phyloP scores from a whole-genome alignment of 2,329 filamentous ascomycete species.

The Penicillium sp. region DNA sequence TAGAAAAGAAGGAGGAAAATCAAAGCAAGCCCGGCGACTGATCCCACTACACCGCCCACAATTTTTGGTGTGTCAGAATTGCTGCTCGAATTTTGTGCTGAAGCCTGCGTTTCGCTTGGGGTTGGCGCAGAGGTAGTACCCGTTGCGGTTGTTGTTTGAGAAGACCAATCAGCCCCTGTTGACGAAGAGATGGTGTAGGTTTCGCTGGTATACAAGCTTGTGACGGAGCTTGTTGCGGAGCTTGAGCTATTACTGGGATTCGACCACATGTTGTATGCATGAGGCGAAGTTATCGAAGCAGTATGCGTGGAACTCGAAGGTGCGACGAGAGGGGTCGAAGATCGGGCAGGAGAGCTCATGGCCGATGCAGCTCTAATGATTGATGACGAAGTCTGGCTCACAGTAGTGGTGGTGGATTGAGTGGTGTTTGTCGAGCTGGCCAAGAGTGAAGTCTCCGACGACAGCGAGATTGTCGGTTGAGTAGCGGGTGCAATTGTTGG shows the following conservation, averaged over 20 bases:
- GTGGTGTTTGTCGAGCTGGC: background rate
- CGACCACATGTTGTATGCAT: background rate
- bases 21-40: conserved; percentile 59
- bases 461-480: background rate
- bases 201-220: background rate
- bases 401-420: conserved; percentile 5
- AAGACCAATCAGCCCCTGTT: background rate
- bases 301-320: background rate
- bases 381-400: conserved; percentile 7
- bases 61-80: conserved; percentile 53
- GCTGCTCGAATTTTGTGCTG: conserved; percentile 15
- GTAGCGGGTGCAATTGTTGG: conserved; percentile 3
- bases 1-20: conserved; percentile 44
- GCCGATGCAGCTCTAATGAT: conserved; percentile 4
- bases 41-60: conserved; percentile 65
- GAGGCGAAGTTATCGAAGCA: background rate
- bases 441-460: background rate
- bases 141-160: conserved; percentile 7
- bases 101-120: conserved; percentile 12
- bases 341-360: conserved; percentile 9
- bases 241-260: background rate
- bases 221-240: conserved; percentile 1
- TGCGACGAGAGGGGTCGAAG: conserved; percentile 15
- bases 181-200: conserved; percentile 1
- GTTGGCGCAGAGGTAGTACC: conserved; percentile 11